Percentiles rank a stretch among this genome's conserved stretches.
phyloP scores from a whole-genome alignment of 305 asterid genomes.

The Fraxinus angustifolia region DNA sequence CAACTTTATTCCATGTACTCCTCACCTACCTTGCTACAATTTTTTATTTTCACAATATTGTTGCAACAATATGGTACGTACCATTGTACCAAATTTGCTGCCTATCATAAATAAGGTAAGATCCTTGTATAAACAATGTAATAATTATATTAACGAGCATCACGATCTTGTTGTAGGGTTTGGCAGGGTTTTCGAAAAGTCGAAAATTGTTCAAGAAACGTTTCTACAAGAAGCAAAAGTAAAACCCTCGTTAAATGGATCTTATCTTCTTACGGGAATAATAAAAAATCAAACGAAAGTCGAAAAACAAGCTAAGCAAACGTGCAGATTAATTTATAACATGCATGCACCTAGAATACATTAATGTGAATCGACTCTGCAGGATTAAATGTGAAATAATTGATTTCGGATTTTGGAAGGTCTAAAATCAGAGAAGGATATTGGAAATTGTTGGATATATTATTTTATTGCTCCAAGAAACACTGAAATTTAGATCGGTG shows the following conservation, averaged over 20 bases:
- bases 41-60: not conserved
- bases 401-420: slow-evolving; percentile 26
- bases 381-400: slow-evolving; percentile 21
- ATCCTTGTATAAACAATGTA: slow-evolving; percentile 23
- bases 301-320: not conserved
- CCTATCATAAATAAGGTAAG: not conserved
- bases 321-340: not conserved
- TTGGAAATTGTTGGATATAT: slow-evolving; percentile 39
- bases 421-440: slow-evolving; percentile 27
- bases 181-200: not conserved
- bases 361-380: not conserved
- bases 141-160: slow-evolving; percentile 18
- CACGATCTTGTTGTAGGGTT: slow-evolving; percentile 8
- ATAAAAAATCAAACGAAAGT: not conserved
- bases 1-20: slow-evolving; percentile 34
- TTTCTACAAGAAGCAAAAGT: not conserved
- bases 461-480: slow-evolving; percentile 42
- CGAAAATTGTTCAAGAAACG: not conserved
- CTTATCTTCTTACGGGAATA: not conserved
- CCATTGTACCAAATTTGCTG: not conserved
- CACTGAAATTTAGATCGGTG: slow-evolving; percentile 46
- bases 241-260: not conserved
- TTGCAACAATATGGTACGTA: slow-evolving; percentile 6
- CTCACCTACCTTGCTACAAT: slow-evolving; percentile 16
- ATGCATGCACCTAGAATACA: not conserved